Percentiles rank a stretch among this genome's conserved stretches.
These are phyloP conservation scores for Metschnikowia drakensbergensis DNA, from an alignment of 805 yeast species.

Conservation along the genomic window DNA sequence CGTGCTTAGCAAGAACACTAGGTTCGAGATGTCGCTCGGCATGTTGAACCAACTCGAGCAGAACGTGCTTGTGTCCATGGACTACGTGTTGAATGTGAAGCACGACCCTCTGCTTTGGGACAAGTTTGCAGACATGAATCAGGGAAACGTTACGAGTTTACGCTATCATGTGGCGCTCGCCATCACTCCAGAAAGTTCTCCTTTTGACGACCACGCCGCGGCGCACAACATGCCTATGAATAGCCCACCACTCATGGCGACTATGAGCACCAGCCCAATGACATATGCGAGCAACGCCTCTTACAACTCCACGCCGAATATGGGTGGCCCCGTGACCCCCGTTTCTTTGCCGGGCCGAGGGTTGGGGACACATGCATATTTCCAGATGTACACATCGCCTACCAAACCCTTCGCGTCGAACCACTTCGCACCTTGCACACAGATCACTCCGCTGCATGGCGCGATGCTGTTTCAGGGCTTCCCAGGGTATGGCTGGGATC, in stretches of 20 bases:
- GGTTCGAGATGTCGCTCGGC: constrained; percentile 11
- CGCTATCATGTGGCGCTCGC: constrained; percentile 5
- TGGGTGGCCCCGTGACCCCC: constrained; percentile 12
- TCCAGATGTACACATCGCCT: constrained; percentile 12
- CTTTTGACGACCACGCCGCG: not conserved
- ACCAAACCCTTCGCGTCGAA: not conserved
- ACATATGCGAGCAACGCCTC: constrained; percentile 8
- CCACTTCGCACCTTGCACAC: not conserved
- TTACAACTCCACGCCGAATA: constrained; percentile 7
- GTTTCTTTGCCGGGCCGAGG: constrained; percentile 4
- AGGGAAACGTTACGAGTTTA: constrained; percentile 5
- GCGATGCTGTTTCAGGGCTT: not conserved
- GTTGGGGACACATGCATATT: not conserved
- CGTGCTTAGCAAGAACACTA: constrained; percentile 12
- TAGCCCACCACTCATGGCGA: constrained; percentile 10
- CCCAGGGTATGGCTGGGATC: not conserved
- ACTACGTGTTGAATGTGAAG: constrained; percentile 10
- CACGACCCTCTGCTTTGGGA: constrained; percentile 14
- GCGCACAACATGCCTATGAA: not conserved
- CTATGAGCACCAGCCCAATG: constrained; percentile 11
- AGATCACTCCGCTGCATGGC: not conserved
- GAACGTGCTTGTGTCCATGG: constrained; percentile 15
- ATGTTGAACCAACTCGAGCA: constrained; percentile 19
- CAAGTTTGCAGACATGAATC: constrained; percentile 5
- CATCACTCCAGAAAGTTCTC: not conserved